Percentiles rank a stretch among this genome's conserved stretches.
Evolutionary conservation across 371 early-diverging fungal genomes (phyloP).

Genomic region (Enterospora canceri): DNA sequence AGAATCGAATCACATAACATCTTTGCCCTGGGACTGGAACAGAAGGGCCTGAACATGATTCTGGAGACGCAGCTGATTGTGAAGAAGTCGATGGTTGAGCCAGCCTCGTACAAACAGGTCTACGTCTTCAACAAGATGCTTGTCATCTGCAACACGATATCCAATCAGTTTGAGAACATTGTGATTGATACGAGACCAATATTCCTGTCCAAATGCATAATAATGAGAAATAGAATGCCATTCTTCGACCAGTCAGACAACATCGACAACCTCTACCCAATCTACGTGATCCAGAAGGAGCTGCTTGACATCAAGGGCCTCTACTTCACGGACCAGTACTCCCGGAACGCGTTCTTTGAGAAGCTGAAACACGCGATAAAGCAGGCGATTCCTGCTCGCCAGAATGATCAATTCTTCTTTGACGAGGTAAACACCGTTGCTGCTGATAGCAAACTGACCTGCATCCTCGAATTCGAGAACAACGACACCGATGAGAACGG

Average conservation of each 20-base stretch:
- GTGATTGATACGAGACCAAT: slow-evolving; percentile 25
- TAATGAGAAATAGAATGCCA: slow-evolving; percentile 5
- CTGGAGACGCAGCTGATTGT: slow-evolving; percentile 33
- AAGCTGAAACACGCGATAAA: slow-evolving; percentile 1
- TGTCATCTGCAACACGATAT: slow-evolving; percentile 22
- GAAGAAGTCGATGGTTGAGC: slow-evolving; percentile 3
- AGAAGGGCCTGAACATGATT: slow-evolving; percentile 19
- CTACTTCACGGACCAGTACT: slow-evolving; percentile 33
- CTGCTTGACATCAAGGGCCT: not conserved
- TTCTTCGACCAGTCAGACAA: slow-evolving; percentile 17
- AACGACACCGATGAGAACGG: not conserved
- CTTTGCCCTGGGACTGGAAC: slow-evolving; percentile 24
- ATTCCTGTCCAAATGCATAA: slow-evolving; percentile 6
- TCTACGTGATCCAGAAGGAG: slow-evolving; percentile 24
- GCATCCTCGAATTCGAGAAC: not conserved
- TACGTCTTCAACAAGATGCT: slow-evolving; percentile 37
- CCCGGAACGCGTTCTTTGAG: slow-evolving; percentile 15
- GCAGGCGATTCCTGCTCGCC: too few species aligned
- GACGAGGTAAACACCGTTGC: not conserved
- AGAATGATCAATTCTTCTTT: not conserved
- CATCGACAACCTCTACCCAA: slow-evolving; percentile 1
- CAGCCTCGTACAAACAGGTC: slow-evolving; percentile 19
- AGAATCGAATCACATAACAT: not conserved
- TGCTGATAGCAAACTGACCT: not conserved
- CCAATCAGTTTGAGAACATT: slow-evolving; percentile 12